Base-by-base conservation (phyloP, 2,329 filamentous ascomycete genomes). In the Lecanicillium sp. region DNA sequence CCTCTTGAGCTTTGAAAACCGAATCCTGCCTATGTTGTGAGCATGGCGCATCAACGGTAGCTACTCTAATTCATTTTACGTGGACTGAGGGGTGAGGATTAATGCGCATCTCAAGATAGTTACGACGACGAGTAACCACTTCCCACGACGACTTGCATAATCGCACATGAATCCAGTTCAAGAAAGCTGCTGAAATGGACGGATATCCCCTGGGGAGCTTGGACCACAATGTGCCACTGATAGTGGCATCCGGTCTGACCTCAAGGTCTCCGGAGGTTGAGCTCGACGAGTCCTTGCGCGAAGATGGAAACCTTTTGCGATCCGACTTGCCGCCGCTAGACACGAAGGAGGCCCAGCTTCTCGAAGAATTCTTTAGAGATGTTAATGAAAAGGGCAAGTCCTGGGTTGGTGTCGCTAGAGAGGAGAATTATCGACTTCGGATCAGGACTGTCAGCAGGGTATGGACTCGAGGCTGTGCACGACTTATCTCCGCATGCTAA, bases 141-240 rank as follows among this genome's bases (percentile, higher is more conserved):
- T 25, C 6, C 22, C 11, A 7, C 22, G 6, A 25, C 22, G 22
- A 11, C 6, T 7, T 25, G 11, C 7, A 7, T 25, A 25, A 7
- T 7, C 22, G 11, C 22, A 25, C 22, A 25, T 25, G 22, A 6
- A 25, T 25, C 11, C 22, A 11, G 11, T 7, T 25, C 22, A 25
- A 25, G 6, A 25, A 11, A 25, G 11, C 22, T 11, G 22, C 22
- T 25, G 44, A 55, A 50, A 45, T 92, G 85, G 83, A 92, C 61
- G 84, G 75, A 51, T 90, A 87, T 63, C 83, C 85, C 39, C 59
- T 66, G 42, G 83, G 82, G 60, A 94, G 89, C 66, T 70, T 94
- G 59, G 78, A 81, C 57, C 88, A 92, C 63, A 94, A 92, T 63
- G 73, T 94, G 51, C 90, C 90, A 27, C 73, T 95, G 41, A 65